Evolutionary conservation across 2,329 filamentous ascomycete genomes (phyloP), one percentile per base, ranked within the genome.

Genomic region (Sodiomyces alkalinus): DNA sequence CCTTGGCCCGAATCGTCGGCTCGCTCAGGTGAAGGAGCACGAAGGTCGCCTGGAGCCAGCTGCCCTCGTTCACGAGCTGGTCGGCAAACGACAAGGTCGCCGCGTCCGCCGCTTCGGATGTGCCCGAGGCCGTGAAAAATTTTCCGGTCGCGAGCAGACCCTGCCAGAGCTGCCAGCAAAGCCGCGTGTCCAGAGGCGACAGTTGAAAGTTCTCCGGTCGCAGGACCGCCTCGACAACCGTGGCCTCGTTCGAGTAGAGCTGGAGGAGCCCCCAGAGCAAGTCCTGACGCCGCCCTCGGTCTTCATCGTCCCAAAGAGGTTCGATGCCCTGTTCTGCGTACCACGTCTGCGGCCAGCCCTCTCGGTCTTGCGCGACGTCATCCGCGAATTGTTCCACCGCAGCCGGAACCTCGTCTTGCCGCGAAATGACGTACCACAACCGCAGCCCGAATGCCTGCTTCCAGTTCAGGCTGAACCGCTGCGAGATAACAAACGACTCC

Each of bases 381-480:
- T 74, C 60, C 35, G 73, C 62, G 51, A 85, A 98, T 17, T 68
- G 66, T 23, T 62, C 53, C 4, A 98, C 75, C 3, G 86, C 86
- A 25, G 64, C 59, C 27, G 76, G 70, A 23, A 94, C 63, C 19
- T 73, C 66, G 24, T 85, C 78, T 21, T 74, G 63, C 19, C 68
- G 60, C 3, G 69, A 63, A 22, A 74, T 80, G 24, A 75, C 76
- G 49, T 93, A 98, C 80, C 85, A 96, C 2, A 98, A 62, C 23
- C 86, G 74, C 27, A 98, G 64, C 8, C 82, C 87, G 50, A 98
- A 93, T 1, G 86, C 77, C 46, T 92, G 86, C 49, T 82, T 76
- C 90, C 90, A 98, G 48, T 92, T 80, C 19, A 98, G 62, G 4
- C 73, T 73, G 47, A 94, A 98, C 26, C 76, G 75, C 42, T 80